Conservation (phyloP, 768 basidiomycete genomes). For the Favolaschia claudopus region DNA sequence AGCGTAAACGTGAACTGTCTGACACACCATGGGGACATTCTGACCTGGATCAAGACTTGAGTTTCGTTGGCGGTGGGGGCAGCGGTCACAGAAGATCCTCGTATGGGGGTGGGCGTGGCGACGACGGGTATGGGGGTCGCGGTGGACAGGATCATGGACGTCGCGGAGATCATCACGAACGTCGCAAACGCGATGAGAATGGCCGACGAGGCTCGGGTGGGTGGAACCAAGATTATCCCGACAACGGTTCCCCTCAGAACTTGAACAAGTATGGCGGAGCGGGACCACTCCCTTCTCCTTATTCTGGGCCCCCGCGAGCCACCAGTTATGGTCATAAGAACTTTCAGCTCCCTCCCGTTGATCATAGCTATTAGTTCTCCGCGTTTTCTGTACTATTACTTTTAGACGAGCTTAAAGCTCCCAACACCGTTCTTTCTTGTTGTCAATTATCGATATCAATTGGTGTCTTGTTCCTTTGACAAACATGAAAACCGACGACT, state of each 20-base stretch:
- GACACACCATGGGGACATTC: background rate
- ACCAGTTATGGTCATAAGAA: slow-evolving; percentile 13
- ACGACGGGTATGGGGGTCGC: background rate
- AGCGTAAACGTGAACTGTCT: background rate
- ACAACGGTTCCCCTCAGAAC: background rate
- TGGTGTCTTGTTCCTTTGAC: too few relatives aligned
- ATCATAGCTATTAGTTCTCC: slow-evolving; percentile 1
- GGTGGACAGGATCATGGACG: background rate
- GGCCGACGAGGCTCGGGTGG: background rate
- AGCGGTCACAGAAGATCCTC: background rate
- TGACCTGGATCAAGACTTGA: too few relatives aligned
- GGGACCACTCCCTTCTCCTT: slow-evolving; percentile 10
- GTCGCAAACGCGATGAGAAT: background rate
- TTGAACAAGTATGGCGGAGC: slow-evolving; percentile 3
- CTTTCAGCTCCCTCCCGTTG: slow-evolving; percentile 9
- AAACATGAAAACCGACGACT: too few relatives aligned
- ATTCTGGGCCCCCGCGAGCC: slow-evolving; percentile 7
- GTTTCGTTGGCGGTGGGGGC: background rate
- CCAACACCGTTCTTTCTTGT: too few relatives aligned
- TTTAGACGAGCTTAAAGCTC: too few relatives aligned
- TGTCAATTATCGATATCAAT: too few relatives aligned
- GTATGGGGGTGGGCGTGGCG: background rate
- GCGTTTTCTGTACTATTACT: slow-evolving; percentile 7
- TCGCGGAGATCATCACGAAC: background rate
- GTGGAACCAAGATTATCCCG: background rate